A percentile compares a stretch with the other conserved stretches of the same genome.
phyloP scores from a whole-genome alignment of 2,329 filamentous ascomycete genomes.

The Myriosclerotinia scirpicola region DNA sequence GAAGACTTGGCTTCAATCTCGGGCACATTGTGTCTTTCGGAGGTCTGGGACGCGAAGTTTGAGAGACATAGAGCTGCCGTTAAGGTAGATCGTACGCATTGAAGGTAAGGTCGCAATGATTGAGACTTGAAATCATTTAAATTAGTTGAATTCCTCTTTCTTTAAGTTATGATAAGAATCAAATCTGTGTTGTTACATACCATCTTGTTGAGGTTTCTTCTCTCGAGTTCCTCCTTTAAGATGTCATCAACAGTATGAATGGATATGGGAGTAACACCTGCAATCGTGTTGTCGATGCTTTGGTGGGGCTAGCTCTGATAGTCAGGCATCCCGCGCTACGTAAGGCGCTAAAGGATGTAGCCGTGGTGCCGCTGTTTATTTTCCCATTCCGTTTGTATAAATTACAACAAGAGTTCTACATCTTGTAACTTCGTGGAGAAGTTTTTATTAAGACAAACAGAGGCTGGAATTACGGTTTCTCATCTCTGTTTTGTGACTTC shows the following conservation, averaged over 20 bases:
- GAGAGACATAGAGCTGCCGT: constrained; percentile 91
- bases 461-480: not conserved
- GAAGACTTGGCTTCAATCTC: constrained; percentile 93
- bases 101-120: constrained; percentile 93
- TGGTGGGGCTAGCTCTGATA: constrained; percentile 23
- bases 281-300: constrained; percentile 29
- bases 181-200: constrained; percentile 13
- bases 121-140: constrained; percentile 61
- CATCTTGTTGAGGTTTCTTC: constrained; percentile 23
- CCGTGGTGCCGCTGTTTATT: constrained; percentile 17
- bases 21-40: constrained; percentile 96
- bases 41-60: constrained; percentile 96
- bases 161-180: not conserved
- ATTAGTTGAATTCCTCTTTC: not conserved
- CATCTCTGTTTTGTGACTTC: not conserved
- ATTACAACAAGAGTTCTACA: not conserved
- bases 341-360: constrained; percentile 27
- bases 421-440: not conserved
- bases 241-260: constrained; percentile 21
- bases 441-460: not conserved
- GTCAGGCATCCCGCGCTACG: constrained; percentile 34
- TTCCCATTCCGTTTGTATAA: constrained; percentile 7
- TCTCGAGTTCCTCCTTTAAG: constrained; percentile 15
- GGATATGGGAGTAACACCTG: constrained; percentile 5
- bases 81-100: constrained; percentile 91